Base-by-base conservation (phyloP, 2,329 filamentous ascomycete species). In the Exserohilum turcica region DNA sequence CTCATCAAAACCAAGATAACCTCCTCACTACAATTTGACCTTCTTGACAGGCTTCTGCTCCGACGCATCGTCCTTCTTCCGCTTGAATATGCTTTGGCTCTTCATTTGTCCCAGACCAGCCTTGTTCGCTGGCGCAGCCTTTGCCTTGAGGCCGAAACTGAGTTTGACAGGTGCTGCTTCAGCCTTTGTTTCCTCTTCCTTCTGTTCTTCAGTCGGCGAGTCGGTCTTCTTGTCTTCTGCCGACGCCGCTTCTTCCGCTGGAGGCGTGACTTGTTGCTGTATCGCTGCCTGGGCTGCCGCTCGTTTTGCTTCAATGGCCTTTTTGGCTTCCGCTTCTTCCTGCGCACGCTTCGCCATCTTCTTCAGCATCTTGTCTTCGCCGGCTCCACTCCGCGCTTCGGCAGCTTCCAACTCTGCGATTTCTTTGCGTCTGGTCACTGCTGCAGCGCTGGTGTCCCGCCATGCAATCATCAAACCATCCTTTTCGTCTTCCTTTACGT, bases 371-470 rank as follows among this genome's bases (percentile, higher is more conserved):
- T 84, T 85, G 75, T 93, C 88, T 76, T 97, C 92, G 43, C 91
- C 78, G 76, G 95, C 90, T 72, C 97, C 93, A 64, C 97, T 92
- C 2, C 92, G 91, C 63, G 90, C 90, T 66, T 97, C 92, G 74
- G 92, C 87, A 49, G 89, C 84, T 73, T 97, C 92, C 74, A 91
- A 93, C 70, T 88, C 86, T 62, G 87, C 80, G 43, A 97, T 81
- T 21, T 91, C 91, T 61, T 97, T 93, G 57, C 90, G 85, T 44
- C 92, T 79, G 64, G 85, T 82, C 60, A 97, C 77, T 1, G 92
- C 91, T 50, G 96, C 93, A 0, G 92, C 91, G 31, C 88, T 92
- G 65, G 93, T 91, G 69, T 99, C 93, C 52, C 97, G 87, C 90
- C 92, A 99, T 1, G 88, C 82, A 48, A 99, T 86, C 66, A 92